Base-by-base conservation (phyloP, 2,329 filamentous ascomycete species). In the Penicillium sp. region DNA sequence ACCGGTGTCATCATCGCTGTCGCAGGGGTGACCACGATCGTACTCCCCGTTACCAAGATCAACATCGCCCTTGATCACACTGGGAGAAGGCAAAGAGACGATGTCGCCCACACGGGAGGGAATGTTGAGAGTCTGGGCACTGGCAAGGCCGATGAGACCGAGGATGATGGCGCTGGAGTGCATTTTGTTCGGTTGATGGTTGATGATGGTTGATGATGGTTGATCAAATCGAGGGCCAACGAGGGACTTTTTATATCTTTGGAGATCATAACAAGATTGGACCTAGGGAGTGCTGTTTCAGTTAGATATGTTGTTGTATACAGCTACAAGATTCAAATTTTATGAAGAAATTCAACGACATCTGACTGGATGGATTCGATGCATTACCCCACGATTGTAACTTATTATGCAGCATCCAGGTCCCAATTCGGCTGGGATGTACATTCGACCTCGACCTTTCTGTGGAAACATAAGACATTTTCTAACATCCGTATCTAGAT, bases 101-200 rank as follows among this genome's bases (percentile, higher is more conserved):
- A 52, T 46, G 21, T 13, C n/a, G 15, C 53, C 53, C 48, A 56
- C 53, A 2, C 53, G 48, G 1, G 48, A 27, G 40, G 53, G 53
- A n/a, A 56, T 56, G 25, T 56, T 56, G 23, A 56, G 53, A 8
- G 38, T 56, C 33, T 52, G 53, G 33, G 53, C 53, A 56, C 48
- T 56, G 48, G 53, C 40, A 40, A 56, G 7, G 40, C 53, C 53
- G 40, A 56, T 34, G 53, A 56, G 48, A 15, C 53, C 25, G 34
- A 56, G 48, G 48, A 56, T 16, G 39, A 56, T 46, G 39, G 53
- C 19, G 41, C 48, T 52, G 33, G 39, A 34, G n/a, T 56, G 53
- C 53, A 56, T 56, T 41, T 56, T 56, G 40, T 15, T 52, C 1
- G 5, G 19, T 23, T 56, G 40, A 56, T 40, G 13, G 5, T 45